A percentile compares a stretch with the other conserved stretches of the same genome.
Conservation (phyloP, 495 filamentous ascomycete species). For the Aspergillus biplanus region DNA sequence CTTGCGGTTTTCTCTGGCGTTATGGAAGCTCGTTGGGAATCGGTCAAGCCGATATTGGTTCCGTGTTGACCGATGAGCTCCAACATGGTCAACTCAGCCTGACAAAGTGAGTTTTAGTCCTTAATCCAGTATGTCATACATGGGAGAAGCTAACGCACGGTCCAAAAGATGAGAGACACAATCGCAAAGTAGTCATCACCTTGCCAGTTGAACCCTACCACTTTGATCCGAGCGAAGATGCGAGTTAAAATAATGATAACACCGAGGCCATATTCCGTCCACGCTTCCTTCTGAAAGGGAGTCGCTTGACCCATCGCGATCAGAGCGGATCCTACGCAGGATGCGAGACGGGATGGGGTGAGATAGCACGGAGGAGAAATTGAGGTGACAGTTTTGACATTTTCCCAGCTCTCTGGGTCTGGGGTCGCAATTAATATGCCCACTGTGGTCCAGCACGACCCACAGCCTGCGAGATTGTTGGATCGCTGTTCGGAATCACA, state of each 20-base stretch:
- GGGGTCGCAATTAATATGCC: neutral
- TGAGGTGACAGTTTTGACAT: neutral
- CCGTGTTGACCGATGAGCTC: slow-evolving; percentile 23
- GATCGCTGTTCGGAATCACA: neutral
- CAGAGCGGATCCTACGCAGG: neutral
- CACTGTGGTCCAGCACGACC: neutral
- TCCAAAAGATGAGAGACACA: slow-evolving; percentile 27
- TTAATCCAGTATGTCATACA: neutral
- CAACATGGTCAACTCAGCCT: slow-evolving; percentile 24
- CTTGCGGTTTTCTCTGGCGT: slow-evolving; percentile 35
- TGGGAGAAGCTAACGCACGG: slow-evolving; percentile 10
- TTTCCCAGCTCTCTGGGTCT: neutral
- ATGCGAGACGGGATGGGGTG: neutral
- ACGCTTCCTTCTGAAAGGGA: slow-evolving; percentile 29
- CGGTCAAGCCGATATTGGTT: slow-evolving; percentile 50
- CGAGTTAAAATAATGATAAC: slow-evolving; percentile 25
- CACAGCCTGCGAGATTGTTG: neutral
- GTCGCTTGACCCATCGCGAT: slow-evolving; percentile 18
- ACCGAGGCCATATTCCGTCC: slow-evolving; percentile 27
- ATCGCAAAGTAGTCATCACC: slow-evolving; percentile 32
- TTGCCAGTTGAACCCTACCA: slow-evolving; percentile 28
- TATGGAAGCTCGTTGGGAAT: slow-evolving; percentile 38
- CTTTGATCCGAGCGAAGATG: slow-evolving; percentile 26
- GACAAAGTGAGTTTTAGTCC: neutral
- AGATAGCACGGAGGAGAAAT: neutral